These are phyloP conservation scores for Curvularia hawaiiensis DNA, from an alignment of 2,329 filamentous ascomycete species.

Conservation along the genomic window DNA sequence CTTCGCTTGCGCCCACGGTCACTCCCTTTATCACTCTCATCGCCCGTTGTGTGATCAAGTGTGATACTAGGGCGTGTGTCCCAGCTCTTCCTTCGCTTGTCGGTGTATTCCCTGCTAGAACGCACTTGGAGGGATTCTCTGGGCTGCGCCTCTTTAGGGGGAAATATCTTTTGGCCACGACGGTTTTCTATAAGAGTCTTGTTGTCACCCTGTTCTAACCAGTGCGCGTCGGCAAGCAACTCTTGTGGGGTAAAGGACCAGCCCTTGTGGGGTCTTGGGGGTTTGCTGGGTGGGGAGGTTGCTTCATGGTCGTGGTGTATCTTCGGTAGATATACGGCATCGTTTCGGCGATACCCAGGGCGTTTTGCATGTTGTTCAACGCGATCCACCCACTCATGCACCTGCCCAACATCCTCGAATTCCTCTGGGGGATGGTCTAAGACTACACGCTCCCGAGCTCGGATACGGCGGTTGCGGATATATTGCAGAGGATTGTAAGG, in stretches of 20 bases:
- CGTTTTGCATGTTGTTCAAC: slow-evolving; percentile 58
- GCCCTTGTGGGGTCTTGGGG: slow-evolving; percentile 76
- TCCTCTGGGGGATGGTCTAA: slow-evolving; percentile 78
- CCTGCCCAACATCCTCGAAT: slow-evolving; percentile 74
- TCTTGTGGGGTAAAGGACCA: slow-evolving; percentile 86
- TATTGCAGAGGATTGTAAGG: slow-evolving; percentile 91
- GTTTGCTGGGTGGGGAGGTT: slow-evolving; percentile 54
- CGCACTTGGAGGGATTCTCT: slow-evolving; percentile 39
- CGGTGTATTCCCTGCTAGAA: slow-evolving; percentile 41
- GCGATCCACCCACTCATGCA: slow-evolving; percentile 77
- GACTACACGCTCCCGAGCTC: slow-evolving; percentile 74
- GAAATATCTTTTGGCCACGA: slow-evolving; percentile 74
- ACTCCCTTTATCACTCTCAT: slow-evolving; percentile 46
- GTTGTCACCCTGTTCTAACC: slow-evolving; percentile 83
- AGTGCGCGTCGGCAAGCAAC: slow-evolving; percentile 86
- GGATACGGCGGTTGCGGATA: slow-evolving; percentile 85
- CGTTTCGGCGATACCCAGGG: slow-evolving; percentile 45
- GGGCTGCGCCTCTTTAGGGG: slow-evolving; percentile 29
- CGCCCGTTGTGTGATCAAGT: slow-evolving; percentile 37
- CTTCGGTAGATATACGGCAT: slow-evolving; percentile 43
- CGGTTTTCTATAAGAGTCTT: slow-evolving; percentile 82
- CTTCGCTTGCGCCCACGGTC: slow-evolving; percentile 47
- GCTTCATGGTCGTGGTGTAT: slow-evolving; percentile 36
- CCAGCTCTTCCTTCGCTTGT: slow-evolving; percentile 43
- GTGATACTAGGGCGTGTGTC: slow-evolving; percentile 34